phyloP scores from a whole-genome alignment of 148 eudicot species.

The Rhododendron simsii region DNA sequence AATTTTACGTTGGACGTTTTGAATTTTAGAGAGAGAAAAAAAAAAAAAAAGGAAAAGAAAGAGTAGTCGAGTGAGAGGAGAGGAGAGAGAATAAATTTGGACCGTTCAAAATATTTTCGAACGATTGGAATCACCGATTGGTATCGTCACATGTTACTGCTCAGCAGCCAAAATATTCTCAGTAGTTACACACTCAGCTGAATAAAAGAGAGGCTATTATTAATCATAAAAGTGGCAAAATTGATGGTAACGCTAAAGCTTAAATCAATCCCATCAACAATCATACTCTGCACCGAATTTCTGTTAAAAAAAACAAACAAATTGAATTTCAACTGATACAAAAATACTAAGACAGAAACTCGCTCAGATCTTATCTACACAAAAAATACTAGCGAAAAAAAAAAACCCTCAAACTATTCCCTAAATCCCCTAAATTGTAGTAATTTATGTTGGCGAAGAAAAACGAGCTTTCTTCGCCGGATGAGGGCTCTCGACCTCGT shows the following conservation, averaged over 20 bases:
- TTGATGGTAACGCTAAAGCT: background rate
- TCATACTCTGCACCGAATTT: background rate
- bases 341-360: background rate
- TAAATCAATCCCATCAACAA: background rate
- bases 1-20: rapidly evolving
- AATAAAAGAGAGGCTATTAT: background rate
- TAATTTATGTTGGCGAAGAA: background rate
- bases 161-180: too few relatives aligned
- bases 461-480: conserved; percentile 68
- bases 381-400: background rate
- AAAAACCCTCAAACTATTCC: background rate
- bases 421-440: background rate
- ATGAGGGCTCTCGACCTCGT: conserved; percentile 92
- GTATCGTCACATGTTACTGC: too few relatives aligned
- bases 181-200: background rate
- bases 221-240: background rate
- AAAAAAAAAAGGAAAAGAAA: too few relatives aligned
- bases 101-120: too few relatives aligned
- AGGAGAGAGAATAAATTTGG: too few relatives aligned
- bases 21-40: too few relatives aligned
- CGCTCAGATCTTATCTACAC: conserved; percentile 6
- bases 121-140: rapidly evolving
- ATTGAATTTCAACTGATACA: conserved; percentile 1
- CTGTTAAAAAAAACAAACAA: background rate
- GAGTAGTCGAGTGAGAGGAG: too few relatives aligned